These are phyloP conservation scores for Exophiala bonariae DNA, from an alignment of 2,329 filamentous ascomycete genomes.

Conservation along the genomic window DNA sequence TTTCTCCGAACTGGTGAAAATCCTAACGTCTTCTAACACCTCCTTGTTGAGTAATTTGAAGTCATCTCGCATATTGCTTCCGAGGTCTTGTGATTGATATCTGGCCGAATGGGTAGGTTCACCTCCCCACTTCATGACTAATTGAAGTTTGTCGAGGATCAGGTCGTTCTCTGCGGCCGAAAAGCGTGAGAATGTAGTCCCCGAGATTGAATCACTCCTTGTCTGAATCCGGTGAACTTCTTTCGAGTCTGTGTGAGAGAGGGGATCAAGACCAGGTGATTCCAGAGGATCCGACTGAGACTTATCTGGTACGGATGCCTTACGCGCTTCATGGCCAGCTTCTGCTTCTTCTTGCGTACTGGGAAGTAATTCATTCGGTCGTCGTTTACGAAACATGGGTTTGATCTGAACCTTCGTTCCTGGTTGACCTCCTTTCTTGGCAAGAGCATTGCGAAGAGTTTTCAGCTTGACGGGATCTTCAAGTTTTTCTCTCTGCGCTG, in stretches of 20 bases:
- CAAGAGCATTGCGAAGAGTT: slow-evolving; percentile 78
- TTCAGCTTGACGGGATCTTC: slow-evolving; percentile 88
- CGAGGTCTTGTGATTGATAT: slow-evolving; percentile 93
- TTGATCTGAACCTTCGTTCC: slow-evolving; percentile 99
- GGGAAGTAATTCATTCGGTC: slow-evolving; percentile 55
- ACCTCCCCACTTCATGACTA: slow-evolving; percentile 98
- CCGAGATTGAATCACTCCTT: slow-evolving; percentile 81
- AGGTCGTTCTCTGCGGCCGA: slow-evolving; percentile 91
- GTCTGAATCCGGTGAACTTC: slow-evolving; percentile 52
- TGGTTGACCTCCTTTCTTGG: slow-evolving; percentile 90
- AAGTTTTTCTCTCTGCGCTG: slow-evolving; percentile 73
- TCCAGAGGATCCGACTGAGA: slow-evolving; percentile 2
- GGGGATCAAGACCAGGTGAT: slow-evolving; percentile 7
- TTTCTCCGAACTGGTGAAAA: slow-evolving; percentile 94
- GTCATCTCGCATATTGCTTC: slow-evolving; percentile 94
- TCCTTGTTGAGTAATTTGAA: slow-evolving; percentile 89
- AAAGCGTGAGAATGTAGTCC: slow-evolving; percentile 88
- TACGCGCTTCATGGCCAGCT: not conserved
- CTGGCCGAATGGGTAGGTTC: slow-evolving; percentile 96
- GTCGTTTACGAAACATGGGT: slow-evolving; percentile 94
- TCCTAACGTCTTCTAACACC: slow-evolving; percentile 85
- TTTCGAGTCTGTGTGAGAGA: slow-evolving; percentile 24
- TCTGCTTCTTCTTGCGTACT: slow-evolving; percentile 1
- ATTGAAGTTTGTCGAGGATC: slow-evolving; percentile 90
- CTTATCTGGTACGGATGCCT: slow-evolving; percentile 12